phyloP scores from a whole-genome alignment of 192 early-diverging fungal genomes.

The Jimgerdemannia lactiflua region DNA sequence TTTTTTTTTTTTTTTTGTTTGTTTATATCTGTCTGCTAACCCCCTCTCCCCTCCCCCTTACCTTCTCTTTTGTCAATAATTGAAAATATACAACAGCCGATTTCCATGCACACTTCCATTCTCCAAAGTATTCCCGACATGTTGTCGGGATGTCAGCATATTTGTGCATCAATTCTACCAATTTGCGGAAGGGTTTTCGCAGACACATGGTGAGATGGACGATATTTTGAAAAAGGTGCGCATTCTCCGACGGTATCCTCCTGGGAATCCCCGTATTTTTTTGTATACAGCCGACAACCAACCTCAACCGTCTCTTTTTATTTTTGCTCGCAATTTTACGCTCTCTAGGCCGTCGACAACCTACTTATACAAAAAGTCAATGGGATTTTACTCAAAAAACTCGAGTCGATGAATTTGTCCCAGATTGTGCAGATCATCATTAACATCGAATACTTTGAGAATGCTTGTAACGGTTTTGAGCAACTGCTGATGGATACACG shows the following conservation, averaged over 20 bases:
- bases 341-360: constrained; percentile 57
- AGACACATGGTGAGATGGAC: constrained; percentile 84
- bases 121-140: constrained; percentile 74
- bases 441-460: constrained; percentile 75
- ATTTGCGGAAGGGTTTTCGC: constrained; percentile 81
- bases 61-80: background rate
- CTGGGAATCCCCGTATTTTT: too few relatives aligned
- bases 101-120: constrained; percentile 78
- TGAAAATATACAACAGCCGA: constrained; percentile 18
- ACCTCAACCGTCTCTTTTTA: background rate
- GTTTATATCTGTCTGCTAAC: too few relatives aligned
- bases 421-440: constrained; percentile 84
- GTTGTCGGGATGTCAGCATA: constrained; percentile 63
- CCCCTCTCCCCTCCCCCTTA: too few relatives aligned
- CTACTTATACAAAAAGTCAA: constrained; percentile 69
- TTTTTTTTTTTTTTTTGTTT: too few relatives aligned
- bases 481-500: constrained; percentile 65
- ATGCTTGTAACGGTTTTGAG: constrained; percentile 73
- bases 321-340: background rate
- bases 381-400: constrained; percentile 60
- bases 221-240: constrained; percentile 75
- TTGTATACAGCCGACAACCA: too few relatives aligned
- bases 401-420: constrained; percentile 67
- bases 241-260: background rate
- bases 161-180: constrained; percentile 81